Evolutionary conservation across 768 basidiomycete genomes (phyloP), one percentile per base, ranked within the genome.

Genomic region (Pulveroboletus ravenelii): DNA sequence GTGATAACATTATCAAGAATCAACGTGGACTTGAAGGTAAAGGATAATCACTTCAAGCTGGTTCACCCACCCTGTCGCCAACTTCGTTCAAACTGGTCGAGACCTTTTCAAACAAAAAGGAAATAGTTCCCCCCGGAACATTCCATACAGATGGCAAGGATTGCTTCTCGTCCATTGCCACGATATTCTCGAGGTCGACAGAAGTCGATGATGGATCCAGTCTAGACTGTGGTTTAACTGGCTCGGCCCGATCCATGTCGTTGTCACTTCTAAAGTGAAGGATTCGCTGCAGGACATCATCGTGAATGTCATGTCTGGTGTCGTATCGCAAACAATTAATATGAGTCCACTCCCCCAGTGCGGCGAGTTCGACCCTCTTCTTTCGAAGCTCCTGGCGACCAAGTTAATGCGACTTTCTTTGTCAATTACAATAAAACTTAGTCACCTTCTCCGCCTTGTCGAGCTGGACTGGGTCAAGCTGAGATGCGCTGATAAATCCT

Each of bases 261-360:
- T 61, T 57, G 17, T 62, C 40, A 23, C 56, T 54, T 14, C 57
- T 41, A 9, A 58, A 62, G 39, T 53, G 42, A 41, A 69, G 63
- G 20, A 89, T 69, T 44, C 69, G 73, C 8, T 77, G 78, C 18
- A 93, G 74, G 45, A 89, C 70, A 23, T 77, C 74, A 64, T 93
- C 90, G 42, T 82, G 78, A 43, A 92, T 74, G 14, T 75, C 66
- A 18, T 79, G 74, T 40, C 64, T 62, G 1, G 76, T 70, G 14
- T 68, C 63, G 6, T 69, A 57, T 40, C 69, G 72, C 17, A 88
- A 69, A 62, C 89, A 89, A 62, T 91, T 81, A 66, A 92, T 79
- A 62, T 95, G 93, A 20, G 78, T 84, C 91, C 92, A 95, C 61
- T 89, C 81, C 39, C 81, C 79, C 30, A 95, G 76, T 5, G 84